Percentiles rank a stretch among this genome's conserved stretches.
phyloP scores from a whole-genome alignment of 176 grass and related monocot genomes.

The Avena insularis region DNA sequence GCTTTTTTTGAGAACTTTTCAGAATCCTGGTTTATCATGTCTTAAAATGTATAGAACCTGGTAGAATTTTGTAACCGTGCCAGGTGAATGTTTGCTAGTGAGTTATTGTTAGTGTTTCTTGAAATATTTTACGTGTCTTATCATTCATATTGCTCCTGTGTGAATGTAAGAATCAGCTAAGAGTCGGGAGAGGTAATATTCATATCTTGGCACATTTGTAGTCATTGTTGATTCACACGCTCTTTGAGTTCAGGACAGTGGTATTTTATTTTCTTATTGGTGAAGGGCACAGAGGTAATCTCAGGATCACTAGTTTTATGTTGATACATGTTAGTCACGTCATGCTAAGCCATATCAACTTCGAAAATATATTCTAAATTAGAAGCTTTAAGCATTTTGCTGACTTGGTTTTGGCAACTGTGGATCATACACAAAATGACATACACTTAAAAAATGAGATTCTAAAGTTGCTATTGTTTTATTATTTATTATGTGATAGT shows the following conservation, averaged over 20 bases:
- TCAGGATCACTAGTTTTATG: neutral
- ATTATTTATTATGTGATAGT: neutral
- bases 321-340: slow-evolving; percentile 1
- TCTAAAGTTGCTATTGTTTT: too few species aligned
- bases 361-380: slow-evolving; percentile 2
- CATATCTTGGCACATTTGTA: neutral
- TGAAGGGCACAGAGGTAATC: neutral
- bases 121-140: neutral
- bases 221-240: neutral
- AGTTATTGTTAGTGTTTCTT: slow-evolving; percentile 9
- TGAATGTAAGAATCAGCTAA: neutral
- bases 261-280: neutral
- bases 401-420: neutral
- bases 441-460: too few species aligned
- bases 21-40: neutral
- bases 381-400: neutral
- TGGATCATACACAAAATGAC: neutral
- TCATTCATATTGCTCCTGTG: slow-evolving; percentile 18
- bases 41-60: neutral
- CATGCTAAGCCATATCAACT: neutral
- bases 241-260: neutral
- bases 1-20: neutral
- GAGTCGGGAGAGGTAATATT: neutral
- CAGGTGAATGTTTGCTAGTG: neutral
- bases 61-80: neutral